Evolutionary conservation across 73 alveolate species (phyloP), one percentile per base, ranked within the genome.

Genomic region (Paramecium biaurelia): DNA sequence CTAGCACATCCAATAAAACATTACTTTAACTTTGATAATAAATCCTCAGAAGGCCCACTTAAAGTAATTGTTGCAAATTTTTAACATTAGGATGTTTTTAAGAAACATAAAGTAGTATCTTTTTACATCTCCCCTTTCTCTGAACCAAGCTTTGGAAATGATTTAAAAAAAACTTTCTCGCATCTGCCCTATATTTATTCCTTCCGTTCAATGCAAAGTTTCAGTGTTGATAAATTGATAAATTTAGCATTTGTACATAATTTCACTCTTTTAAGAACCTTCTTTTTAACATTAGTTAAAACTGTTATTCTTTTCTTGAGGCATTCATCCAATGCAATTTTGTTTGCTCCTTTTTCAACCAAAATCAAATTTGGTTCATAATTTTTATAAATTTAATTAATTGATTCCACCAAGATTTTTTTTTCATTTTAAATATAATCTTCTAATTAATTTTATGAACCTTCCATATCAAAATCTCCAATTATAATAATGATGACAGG

Each of bases 271-370:
- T n/a, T 74, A 5, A 74, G 59, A n/a, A 41, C 57, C 4, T 34
- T 11, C n/a, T 34, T 21, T 74, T 74, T 74, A 23, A 74, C 59
- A 32, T 74, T 74, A 14, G 59, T 34, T 12, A 74, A 14, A 2
- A 74, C 87, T 0, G 87, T 74, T 2, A 74, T 41, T 20, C 20
- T 41, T 37, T 74, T 74, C 24, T 74, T 74, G 9, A 37, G 35
- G n/a, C 57, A 41, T 74, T 28, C 37, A 37, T 74, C 87, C 14
- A 74, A 74, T 8, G 87, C 87, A 34, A 37, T 34, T 20, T 74
- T 74, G 35, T 74, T 74, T 11, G 87, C 87, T 74, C 59, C 57
- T 74, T 74, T 74, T 37, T 74, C 87, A 28, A 74, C 59, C 2
- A 74, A 37, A 14, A 74, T 74, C 15, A 74, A 37, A 74, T 74